Conservation (phyloP, 129 eudicot genomes). For the Deinandra increscens region DNA sequence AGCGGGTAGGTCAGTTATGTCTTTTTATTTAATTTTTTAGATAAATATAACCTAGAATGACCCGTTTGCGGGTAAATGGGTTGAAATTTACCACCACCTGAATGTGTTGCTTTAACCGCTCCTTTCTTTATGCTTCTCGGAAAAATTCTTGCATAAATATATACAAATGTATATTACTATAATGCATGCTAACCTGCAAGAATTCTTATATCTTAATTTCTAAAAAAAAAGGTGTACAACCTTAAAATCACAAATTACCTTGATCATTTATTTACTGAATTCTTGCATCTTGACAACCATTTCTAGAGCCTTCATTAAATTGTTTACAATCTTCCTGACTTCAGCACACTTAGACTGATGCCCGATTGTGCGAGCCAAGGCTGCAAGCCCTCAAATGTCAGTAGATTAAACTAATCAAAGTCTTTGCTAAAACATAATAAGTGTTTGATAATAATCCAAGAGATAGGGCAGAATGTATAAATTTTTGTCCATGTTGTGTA, state of each 20-base stretch:
- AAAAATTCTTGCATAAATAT: slow-evolving; percentile 68
- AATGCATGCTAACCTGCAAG: too few species aligned
- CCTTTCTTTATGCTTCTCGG: slow-evolving; percentile 67
- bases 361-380: slow-evolving; percentile 91
- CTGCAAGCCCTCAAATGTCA: slow-evolving; percentile 40
- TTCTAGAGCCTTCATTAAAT: slow-evolving; percentile 90
- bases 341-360: slow-evolving; percentile 94
- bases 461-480: too few species aligned
- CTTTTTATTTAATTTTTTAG: neutral
- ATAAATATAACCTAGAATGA: neutral
- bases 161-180: too few species aligned
- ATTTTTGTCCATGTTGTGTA: too few species aligned
- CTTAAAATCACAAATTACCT: slow-evolving; percentile 39
- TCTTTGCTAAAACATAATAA: neutral
- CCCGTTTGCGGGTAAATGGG: neutral
- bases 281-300: slow-evolving; percentile 91
- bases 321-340: slow-evolving; percentile 86
- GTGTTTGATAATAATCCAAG: too few species aligned
- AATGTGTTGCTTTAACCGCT: slow-evolving; percentile 64
- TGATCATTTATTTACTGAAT: slow-evolving; percentile 89
- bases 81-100: slow-evolving; percentile 39
- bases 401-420: neutral
- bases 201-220: too few species aligned
- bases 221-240: too few species aligned
- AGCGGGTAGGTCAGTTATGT: neutral